Evolutionary conservation across 352 stramenopile genomes (phyloP).

Genomic region (Globisporangium takayamanum): DNA sequence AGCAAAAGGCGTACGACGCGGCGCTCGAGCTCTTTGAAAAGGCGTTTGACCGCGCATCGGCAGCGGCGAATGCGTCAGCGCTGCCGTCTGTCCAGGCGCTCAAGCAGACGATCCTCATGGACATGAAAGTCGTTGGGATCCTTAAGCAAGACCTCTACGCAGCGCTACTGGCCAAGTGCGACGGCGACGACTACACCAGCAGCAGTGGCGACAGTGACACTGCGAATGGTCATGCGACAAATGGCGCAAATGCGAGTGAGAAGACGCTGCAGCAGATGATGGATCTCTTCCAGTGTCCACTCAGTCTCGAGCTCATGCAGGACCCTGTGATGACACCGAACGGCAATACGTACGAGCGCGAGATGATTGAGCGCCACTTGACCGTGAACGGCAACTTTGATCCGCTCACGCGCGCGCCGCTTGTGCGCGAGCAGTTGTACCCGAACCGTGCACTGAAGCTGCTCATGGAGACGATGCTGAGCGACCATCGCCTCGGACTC

Average conservation of each 20-base stretch:
- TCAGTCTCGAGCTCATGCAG: slow-evolving; percentile 76
- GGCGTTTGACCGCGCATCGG: slow-evolving; percentile 44
- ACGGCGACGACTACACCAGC: neutral
- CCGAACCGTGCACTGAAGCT: slow-evolving; percentile 66
- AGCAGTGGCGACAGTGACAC: slow-evolving; percentile 4
- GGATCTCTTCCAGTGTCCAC: slow-evolving; percentile 60
- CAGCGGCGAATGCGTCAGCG: slow-evolving; percentile 24
- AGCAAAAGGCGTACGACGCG: slow-evolving; percentile 42
- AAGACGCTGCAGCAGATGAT: slow-evolving; percentile 62
- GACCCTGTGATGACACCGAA: slow-evolving; percentile 67
- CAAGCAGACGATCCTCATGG: slow-evolving; percentile 48
- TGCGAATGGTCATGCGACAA: neutral
- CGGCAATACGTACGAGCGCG: slow-evolving; percentile 69
- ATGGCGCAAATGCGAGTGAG: slow-evolving; percentile 11
- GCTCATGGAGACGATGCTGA: slow-evolving; percentile 66
- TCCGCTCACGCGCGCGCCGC: slow-evolving; percentile 46
- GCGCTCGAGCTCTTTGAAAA: slow-evolving; percentile 38
- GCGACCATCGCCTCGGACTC: slow-evolving; percentile 48
- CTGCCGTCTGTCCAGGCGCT: slow-evolving; percentile 28
- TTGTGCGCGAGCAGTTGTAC: slow-evolving; percentile 54
- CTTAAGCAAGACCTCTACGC: slow-evolving; percentile 41
- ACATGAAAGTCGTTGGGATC: slow-evolving; percentile 58
- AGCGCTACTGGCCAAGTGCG: slow-evolving; percentile 25
- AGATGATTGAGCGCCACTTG: slow-evolving; percentile 73
- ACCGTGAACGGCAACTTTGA: slow-evolving; percentile 71